Conservation (phyloP, 1,284 basidiomycete species). For the Austroboletus rostrupii region DNA sequence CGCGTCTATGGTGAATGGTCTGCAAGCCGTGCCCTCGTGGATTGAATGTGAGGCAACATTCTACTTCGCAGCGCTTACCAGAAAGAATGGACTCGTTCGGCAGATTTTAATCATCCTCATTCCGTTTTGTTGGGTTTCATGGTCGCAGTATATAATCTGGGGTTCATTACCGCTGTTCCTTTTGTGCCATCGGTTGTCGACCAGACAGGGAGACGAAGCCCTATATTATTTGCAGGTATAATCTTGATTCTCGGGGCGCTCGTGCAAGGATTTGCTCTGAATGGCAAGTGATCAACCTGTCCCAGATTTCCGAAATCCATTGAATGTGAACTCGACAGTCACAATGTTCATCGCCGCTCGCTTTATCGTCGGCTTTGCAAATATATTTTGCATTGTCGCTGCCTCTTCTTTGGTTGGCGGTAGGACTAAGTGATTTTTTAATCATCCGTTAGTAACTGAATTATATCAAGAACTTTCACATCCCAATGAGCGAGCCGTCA, state of each 20-base stretch:
- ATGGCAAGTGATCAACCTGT: background rate
- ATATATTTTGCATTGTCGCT: background rate
- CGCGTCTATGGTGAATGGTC: background rate
- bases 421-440: background rate
- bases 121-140: background rate
- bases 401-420: background rate
- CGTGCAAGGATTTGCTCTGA: background rate
- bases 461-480: background rate
- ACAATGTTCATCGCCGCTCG: background rate
- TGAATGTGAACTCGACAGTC: background rate
- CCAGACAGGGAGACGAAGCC: background rate
- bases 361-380: background rate
- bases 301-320: background rate
- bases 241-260: background rate
- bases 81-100: background rate
- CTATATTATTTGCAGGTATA: background rate
- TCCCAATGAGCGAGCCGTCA: background rate
- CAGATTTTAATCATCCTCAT: background rate
- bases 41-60: background rate
- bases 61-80: background rate
- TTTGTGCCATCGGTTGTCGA: background rate
- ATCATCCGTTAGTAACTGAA: background rate
- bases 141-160: background rate
- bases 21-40: background rate
- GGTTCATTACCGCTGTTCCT: background rate